phyloP scores from a whole-genome alignment of 257 asterid genomes.

The Scutellaria minor region DNA sequence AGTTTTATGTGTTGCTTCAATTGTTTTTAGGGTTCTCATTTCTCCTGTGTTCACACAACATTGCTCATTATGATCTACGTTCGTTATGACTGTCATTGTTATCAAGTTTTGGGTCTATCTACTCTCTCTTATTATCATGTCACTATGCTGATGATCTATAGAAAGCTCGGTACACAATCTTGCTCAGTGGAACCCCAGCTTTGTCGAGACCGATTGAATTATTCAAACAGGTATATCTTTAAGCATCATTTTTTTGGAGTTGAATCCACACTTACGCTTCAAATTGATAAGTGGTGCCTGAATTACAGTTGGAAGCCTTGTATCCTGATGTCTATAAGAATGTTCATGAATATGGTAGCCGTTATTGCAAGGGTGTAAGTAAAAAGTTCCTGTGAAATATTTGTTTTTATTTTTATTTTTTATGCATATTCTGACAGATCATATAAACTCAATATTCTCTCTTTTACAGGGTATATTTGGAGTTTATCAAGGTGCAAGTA shows the following conservation, averaged over 20 bases:
- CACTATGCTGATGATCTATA: slow-evolving; percentile 42
- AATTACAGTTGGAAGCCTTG: slow-evolving; percentile 84
- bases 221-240: slow-evolving; percentile 72
- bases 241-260: slow-evolving; percentile 13
- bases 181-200: slow-evolving; percentile 99
- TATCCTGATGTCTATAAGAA: slow-evolving; percentile 82
- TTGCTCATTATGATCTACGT: slow-evolving; percentile 18
- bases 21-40: slow-evolving; percentile 9
- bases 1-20: slow-evolving; percentile 11
- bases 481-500: slow-evolving; percentile 94
- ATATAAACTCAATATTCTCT: slow-evolving; percentile 16
- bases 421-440: slow-evolving; percentile 30
- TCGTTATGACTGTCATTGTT: slow-evolving; percentile 23
- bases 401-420: background rate
- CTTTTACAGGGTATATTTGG: slow-evolving; percentile 79
- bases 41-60: background rate
- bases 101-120: slow-evolving; percentile 8
- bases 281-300: slow-evolving; percentile 36
- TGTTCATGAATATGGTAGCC: slow-evolving; percentile 87
- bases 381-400: slow-evolving; percentile 32
- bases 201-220: slow-evolving; percentile 93
- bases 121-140: slow-evolving; percentile 21
- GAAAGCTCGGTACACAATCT: slow-evolving; percentile 80
- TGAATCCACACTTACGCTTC: slow-evolving; percentile 21
- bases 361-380: slow-evolving; percentile 99